phyloP scores from a whole-genome alignment of 2,329 filamentous ascomycete species.

The Zymoseptoria passerinii region DNA sequence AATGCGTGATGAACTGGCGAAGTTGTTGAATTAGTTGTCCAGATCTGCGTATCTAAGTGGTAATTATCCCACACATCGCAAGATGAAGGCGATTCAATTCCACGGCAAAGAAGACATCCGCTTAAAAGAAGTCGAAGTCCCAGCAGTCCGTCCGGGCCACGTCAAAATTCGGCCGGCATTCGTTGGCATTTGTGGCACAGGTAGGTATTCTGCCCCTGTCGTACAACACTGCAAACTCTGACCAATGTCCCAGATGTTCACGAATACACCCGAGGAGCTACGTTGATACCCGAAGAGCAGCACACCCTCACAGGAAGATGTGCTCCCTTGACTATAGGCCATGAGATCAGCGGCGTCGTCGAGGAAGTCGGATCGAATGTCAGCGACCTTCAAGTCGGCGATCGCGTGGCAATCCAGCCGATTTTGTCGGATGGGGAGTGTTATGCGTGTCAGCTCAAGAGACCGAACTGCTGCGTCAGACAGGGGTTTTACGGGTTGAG shows the following conservation, averaged over 20 bases:
- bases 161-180: slow-evolving; percentile 13
- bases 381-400: slow-evolving; percentile 2
- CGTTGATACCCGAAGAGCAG: background rate
- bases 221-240: background rate
- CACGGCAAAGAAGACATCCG: slow-evolving; percentile 18
- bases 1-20: too few relatives aligned
- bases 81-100: slow-evolving; percentile 19
- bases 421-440: slow-evolving; percentile 10
- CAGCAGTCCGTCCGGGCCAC: slow-evolving; percentile 8
- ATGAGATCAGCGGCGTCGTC: slow-evolving; percentile 13
- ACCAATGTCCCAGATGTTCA: slow-evolving; percentile 12
- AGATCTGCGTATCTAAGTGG: too few relatives aligned
- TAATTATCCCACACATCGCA: background rate
- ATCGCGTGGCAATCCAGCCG: slow-evolving; percentile 13
- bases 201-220: background rate
- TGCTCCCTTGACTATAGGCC: slow-evolving; percentile 13
- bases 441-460: slow-evolving; percentile 5
- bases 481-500: slow-evolving; percentile 7
- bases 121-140: slow-evolving; percentile 14
- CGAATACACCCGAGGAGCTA: slow-evolving; percentile 10
- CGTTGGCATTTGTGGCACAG: slow-evolving; percentile 15
- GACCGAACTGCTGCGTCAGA: slow-evolving; percentile 6
- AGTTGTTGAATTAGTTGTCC: too few relatives aligned
- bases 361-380: slow-evolving; percentile 17
- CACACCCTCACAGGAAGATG: slow-evolving; percentile 10